These are phyloP conservation scores for Neonectria hederae DNA, from an alignment of 2,329 filamentous ascomycete species.

Conservation along the genomic window DNA sequence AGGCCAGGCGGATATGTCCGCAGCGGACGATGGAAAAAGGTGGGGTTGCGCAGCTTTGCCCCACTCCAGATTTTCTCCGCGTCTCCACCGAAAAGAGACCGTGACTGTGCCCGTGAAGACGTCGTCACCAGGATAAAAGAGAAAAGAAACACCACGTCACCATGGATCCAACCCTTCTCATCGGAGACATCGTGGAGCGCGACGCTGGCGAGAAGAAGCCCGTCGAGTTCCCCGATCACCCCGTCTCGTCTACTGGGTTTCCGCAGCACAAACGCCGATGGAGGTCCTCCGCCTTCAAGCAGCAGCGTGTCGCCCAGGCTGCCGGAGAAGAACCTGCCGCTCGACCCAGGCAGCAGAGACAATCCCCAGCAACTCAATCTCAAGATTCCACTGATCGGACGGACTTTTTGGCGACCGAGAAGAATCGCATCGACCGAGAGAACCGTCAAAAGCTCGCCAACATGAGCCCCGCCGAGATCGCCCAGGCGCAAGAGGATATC, in stretches of 20 bases:
- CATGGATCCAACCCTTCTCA: slow-evolving; percentile 62
- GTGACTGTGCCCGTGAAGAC: slow-evolving; percentile 15
- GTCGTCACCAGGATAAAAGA: neutral
- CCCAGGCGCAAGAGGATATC: slow-evolving; percentile 82
- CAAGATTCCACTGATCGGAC: slow-evolving; percentile 5
- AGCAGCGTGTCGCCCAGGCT: slow-evolving; percentile 50
- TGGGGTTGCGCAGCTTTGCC: slow-evolving; percentile 30
- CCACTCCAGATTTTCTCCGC: slow-evolving; percentile 37
- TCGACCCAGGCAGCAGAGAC: slow-evolving; percentile 17
- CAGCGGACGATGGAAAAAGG: slow-evolving; percentile 22
- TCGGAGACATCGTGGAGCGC: slow-evolving; percentile 85
- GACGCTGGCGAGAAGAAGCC: slow-evolving; percentile 67
- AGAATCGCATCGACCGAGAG: slow-evolving; percentile 80
- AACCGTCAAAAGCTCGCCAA: slow-evolving; percentile 76
- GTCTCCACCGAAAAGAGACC: slow-evolving; percentile 36
- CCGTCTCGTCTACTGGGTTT: slow-evolving; percentile 72
- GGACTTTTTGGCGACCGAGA: slow-evolving; percentile 65
- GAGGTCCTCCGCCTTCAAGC: slow-evolving; percentile 81
- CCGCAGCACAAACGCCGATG: slow-evolving; percentile 86
- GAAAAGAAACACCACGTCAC: slow-evolving; percentile 5
- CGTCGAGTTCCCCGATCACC: slow-evolving; percentile 64
- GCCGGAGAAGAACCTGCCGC: slow-evolving; percentile 18
- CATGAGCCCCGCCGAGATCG: slow-evolving; percentile 87
- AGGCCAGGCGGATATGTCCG: slow-evolving; percentile 27
- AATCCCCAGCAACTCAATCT: neutral